Base-by-base conservation (phyloP, 73 alveolate genomes). In the Stentor coeruleus region DNA sequence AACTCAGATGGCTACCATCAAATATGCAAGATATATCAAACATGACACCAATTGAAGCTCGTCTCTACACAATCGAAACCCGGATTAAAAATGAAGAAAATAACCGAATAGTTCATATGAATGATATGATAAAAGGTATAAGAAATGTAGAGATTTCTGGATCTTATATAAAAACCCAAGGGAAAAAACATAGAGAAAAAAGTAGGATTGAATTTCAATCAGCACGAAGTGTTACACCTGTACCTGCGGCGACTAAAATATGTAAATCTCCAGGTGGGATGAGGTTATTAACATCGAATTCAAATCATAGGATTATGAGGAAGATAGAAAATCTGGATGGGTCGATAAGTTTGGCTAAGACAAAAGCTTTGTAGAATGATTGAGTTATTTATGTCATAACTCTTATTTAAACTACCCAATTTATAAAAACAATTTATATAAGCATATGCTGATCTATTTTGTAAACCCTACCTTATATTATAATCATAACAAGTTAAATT, bases 181-280 rank as follows among this genome's bases (percentile, higher is more conserved):
- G 20, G 66, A 49, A 49, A 49, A 49, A 49, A 49, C 6, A 11
- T 20, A 49, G 20, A 20, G 66, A 49, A 11, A 6, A 11, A 49
- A 49, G 66, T 11, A 49, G 20, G 20, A 49, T 49, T 20, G 20
- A 11, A 20, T 49, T 6, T 20, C 28, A 49, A 6, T 11, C 66
- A 49, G 66, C 66, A 49, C 66, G 66, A 11, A 11, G 28, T 11
- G 20, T 20, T 6, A 49, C 66, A 11, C 66, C 66, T 11, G 66
- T 49, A 6, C 66, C 28, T 49, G 20, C 20, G 6, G 28, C 66
- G 20, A 20, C 20, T 6, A 6, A 20, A 11, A 20, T 49, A 6
- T 49, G 66, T 20, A 49, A 49, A 49, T 49, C 66, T 49, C 66
- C 66, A 49, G 66, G 66, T 11, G 66, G 66, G 20, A 49, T 49